Conservation (phyloP, 306 rosid genomes). For the Gillenia trifoliata region DNA sequence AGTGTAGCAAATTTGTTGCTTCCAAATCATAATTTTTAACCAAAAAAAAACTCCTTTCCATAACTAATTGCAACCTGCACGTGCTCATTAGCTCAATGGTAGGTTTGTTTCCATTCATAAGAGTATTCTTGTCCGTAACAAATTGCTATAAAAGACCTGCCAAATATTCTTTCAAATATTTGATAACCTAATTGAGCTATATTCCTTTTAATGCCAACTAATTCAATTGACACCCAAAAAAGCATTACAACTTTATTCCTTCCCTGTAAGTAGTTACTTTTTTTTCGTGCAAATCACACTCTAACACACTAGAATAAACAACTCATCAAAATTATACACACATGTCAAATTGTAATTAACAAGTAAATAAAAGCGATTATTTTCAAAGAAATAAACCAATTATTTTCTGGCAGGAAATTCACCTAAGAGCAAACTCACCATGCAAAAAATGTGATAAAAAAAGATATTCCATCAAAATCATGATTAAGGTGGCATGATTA, state of each 20-base stretch:
- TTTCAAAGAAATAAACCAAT: too few species aligned
- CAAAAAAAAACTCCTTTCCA: neutral
- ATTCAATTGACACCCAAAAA: neutral
- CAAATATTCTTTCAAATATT: neutral
- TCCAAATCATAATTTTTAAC: neutral
- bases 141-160: neutral
- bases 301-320: too few species aligned
- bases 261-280: neutral
- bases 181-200: neutral
- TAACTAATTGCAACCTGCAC: neutral
- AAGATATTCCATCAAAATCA: neutral
- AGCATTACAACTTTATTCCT: neutral
- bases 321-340: too few species aligned
- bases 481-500: slow-evolving; percentile 13
- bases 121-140: neutral
- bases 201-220: neutral
- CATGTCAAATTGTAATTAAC: too few species aligned
- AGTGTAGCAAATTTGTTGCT: neutral
- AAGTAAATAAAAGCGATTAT: too few species aligned
- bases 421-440: neutral
- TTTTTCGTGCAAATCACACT: neutral
- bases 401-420: neutral
- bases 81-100: neutral
- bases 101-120: neutral
- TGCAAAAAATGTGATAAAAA: neutral